Conservation (phyloP, 306 rosid species). For the Potentilla sterilis region DNA sequence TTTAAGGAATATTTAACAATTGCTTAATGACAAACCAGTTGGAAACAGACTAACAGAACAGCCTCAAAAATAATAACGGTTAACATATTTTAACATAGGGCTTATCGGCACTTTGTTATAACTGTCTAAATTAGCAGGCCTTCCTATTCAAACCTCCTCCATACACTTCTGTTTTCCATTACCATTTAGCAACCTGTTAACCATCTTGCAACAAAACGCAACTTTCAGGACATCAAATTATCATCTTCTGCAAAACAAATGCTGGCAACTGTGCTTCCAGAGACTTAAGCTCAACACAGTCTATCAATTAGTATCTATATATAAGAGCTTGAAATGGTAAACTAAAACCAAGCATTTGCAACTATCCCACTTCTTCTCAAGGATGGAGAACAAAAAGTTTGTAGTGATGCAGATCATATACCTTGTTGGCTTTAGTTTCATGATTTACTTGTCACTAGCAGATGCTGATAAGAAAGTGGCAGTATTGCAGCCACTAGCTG, state of each 20-base stretch:
- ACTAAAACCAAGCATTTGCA: not conserved
- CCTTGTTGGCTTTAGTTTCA: slow-evolving; percentile 31
- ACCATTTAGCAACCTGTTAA: not conserved
- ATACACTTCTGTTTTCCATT: not conserved
- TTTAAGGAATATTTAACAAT: not conserved
- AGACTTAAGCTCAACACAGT: not conserved
- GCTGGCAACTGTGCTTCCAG: not conserved
- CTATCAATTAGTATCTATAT: not conserved
- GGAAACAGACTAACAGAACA: not conserved
- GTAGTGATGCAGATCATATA: slow-evolving; percentile 14
- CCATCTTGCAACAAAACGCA: not conserved
- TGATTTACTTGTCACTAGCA: slow-evolving; percentile 21
- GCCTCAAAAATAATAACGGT: not conserved
- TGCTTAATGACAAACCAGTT: not conserved
- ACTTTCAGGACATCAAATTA: not conserved
- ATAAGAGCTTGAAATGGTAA: not conserved
- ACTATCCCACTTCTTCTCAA: not conserved
- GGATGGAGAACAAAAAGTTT: slow-evolving; percentile 30
- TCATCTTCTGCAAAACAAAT: not conserved
- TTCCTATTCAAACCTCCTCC: not conserved
- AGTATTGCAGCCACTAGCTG: not conserved
- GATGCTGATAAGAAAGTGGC: not conserved
- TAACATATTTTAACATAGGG: not conserved
- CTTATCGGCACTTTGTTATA: not conserved
- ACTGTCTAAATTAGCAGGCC: not conserved